Conservation (phyloP, 257 asterid genomes). For the Euphrasia confusa region DNA sequence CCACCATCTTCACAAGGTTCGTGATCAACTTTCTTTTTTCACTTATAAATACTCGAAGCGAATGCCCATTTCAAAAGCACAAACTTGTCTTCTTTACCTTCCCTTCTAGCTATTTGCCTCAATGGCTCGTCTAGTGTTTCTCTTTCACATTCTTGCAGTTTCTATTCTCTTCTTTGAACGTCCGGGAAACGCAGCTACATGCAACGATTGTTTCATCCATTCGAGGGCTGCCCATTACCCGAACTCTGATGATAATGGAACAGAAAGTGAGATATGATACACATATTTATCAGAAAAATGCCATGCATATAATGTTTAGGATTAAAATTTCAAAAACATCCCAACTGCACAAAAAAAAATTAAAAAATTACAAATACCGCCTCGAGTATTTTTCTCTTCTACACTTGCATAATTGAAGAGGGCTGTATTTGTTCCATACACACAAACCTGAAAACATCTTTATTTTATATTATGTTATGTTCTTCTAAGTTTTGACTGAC, state of each 20-base stretch:
- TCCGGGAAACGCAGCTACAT: slow-evolving; percentile 40
- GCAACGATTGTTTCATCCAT: slow-evolving; percentile 54
- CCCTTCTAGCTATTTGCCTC: background rate
- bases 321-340: background rate
- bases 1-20: slow-evolving; percentile 22
- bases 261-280: slow-evolving; percentile 46
- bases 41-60: slow-evolving; percentile 39
- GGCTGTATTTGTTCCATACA: background rate
- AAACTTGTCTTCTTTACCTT: slow-evolving; percentile 23
- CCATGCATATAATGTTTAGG: background rate
- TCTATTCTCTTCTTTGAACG: slow-evolving; percentile 35
- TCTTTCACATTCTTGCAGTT: slow-evolving; percentile 24
- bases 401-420: background rate
- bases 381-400: background rate
- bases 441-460: background rate
- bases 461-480: background rate
- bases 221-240: slow-evolving; percentile 72
- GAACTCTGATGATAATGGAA: slow-evolving; percentile 68
- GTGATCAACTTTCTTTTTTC: background rate
- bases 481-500: background rate
- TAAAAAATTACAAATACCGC: background rate
- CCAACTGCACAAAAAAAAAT: background rate
- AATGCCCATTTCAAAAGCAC: slow-evolving; percentile 25
- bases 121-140: slow-evolving; percentile 31
- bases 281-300: background rate